phyloP scores from a whole-genome alignment of 768 basidiomycete genomes.

The Fomitopsis serialis region DNA sequence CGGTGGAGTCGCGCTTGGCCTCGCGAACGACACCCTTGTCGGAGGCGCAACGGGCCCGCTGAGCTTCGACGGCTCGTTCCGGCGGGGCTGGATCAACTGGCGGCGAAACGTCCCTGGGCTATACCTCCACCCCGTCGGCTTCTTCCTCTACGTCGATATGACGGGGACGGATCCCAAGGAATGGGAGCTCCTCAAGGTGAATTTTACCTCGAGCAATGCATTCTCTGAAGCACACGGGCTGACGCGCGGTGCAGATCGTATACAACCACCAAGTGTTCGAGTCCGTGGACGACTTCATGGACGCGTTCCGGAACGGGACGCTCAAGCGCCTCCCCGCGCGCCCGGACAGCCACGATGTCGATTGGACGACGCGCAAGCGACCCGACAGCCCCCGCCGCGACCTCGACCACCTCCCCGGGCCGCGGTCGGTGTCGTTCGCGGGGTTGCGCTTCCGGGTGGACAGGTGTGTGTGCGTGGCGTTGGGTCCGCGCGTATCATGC shows the following conservation, averaged over 20 bases:
- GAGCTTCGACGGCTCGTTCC: slow-evolving; percentile 56
- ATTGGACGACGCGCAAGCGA: slow-evolving; percentile 45
- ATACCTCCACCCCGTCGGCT: slow-evolving; percentile 48
- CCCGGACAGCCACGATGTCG: slow-evolving; percentile 18
- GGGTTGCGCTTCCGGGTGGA: slow-evolving; percentile 57
- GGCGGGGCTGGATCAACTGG: slow-evolving; percentile 49
- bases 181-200: slow-evolving; percentile 51
- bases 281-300: slow-evolving; percentile 41
- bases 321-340: slow-evolving; percentile 36
- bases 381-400: slow-evolving; percentile 35
- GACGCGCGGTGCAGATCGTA: slow-evolving; percentile 32
- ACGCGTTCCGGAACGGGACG: slow-evolving; percentile 48
- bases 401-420: slow-evolving; percentile 61
- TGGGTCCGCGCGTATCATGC: too few relatives aligned
- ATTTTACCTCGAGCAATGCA: background rate
- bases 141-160: slow-evolving; percentile 54
- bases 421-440: slow-evolving; percentile 55
- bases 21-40: slow-evolving; percentile 44
- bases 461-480: background rate
- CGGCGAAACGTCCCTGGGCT: slow-evolving; percentile 43
- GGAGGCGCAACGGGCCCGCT: slow-evolving; percentile 44
- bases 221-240: background rate
- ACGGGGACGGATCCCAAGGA: slow-evolving; percentile 45
- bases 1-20: slow-evolving; percentile 36
- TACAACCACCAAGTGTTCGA: slow-evolving; percentile 57